Percentiles rank a stretch among this genome's conserved stretches.
phyloP scores from a whole-genome alignment of 805 yeast species.

The Candida nanaspora region DNA sequence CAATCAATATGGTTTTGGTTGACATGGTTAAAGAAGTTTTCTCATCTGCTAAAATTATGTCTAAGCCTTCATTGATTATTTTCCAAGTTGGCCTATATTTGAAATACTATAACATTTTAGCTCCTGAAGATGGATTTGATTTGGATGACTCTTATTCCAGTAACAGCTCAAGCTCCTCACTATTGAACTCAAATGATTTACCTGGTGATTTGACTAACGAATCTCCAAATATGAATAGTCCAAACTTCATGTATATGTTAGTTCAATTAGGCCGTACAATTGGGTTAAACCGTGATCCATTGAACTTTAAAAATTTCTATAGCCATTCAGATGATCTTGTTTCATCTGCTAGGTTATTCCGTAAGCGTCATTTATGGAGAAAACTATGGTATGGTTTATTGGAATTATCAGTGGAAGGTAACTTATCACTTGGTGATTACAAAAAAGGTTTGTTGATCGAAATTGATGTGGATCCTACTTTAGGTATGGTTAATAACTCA shows the following conservation, averaged over 20 bases:
- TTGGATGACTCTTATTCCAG: constrained; percentile 32
- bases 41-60: constrained; percentile 33
- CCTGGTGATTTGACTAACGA: constrained; percentile 29
- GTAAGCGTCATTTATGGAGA: constrained; percentile 32
- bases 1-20: constrained; percentile 31
- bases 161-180: constrained; percentile 1
- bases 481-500: constrained; percentile 23
- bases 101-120: constrained; percentile 45
- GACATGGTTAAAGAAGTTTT: constrained; percentile 40
- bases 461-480: constrained; percentile 28
- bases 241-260: constrained; percentile 27
- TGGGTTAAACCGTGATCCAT: constrained; percentile 44
- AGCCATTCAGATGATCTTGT: constrained; percentile 20
- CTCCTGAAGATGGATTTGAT: constrained; percentile 50
- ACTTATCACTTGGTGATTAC: constrained; percentile 30
- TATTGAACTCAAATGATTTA: constrained; percentile 24
- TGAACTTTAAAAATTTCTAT: constrained; percentile 29
- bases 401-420: constrained; percentile 26
- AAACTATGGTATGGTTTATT: constrained; percentile 31
- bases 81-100: constrained; percentile 55
- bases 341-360: constrained; percentile 23
- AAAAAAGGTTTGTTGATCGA: constrained; percentile 29
- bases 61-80: constrained; percentile 39
- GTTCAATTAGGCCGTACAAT: constrained; percentile 38
- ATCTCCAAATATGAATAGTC: constrained; percentile 27